Evolutionary conservation across 2,329 filamentous ascomycete genomes (phyloP).

Genomic region (Trichoderma gracile): DNA sequence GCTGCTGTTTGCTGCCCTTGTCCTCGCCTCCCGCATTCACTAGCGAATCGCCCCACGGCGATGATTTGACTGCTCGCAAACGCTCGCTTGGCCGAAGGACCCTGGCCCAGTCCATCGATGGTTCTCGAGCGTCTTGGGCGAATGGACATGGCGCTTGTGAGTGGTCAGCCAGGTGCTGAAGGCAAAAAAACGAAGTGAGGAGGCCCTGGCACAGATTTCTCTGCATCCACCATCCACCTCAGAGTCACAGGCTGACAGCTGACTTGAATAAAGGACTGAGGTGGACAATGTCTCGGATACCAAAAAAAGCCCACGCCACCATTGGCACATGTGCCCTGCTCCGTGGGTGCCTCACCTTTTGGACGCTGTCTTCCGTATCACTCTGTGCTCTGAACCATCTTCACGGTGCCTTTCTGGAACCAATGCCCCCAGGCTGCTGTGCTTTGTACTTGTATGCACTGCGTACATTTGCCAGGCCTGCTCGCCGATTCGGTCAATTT

Average conservation of each 20-base stretch:
- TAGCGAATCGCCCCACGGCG: conserved; percentile 22
- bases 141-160: conserved; percentile 8
- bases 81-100: conserved; percentile 19
- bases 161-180: not conserved
- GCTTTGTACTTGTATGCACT: not conserved
- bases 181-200: not conserved
- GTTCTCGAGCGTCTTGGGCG: conserved; percentile 18
- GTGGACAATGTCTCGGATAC: not conserved
- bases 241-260: not conserved
- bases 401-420: too few relatives aligned
- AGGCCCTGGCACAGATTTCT: not conserved
- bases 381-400: too few relatives aligned
- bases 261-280: not conserved
- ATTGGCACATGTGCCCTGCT: conserved; percentile 1
- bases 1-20: conserved; percentile 13
- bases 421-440: too few relatives aligned
- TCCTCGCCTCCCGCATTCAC: conserved; percentile 23
- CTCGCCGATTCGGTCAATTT: not conserved
- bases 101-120: conserved; percentile 9
- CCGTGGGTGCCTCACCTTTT: not conserved
- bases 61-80: conserved; percentile 20
- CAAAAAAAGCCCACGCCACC: conserved; percentile 22
- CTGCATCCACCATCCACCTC: not conserved
- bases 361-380: too few relatives aligned
- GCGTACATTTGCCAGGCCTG: not conserved